Evolutionary conservation across 2,329 filamentous ascomycete genomes (phyloP).

Genomic region (Aspergillus ochraceoroseus): DNA sequence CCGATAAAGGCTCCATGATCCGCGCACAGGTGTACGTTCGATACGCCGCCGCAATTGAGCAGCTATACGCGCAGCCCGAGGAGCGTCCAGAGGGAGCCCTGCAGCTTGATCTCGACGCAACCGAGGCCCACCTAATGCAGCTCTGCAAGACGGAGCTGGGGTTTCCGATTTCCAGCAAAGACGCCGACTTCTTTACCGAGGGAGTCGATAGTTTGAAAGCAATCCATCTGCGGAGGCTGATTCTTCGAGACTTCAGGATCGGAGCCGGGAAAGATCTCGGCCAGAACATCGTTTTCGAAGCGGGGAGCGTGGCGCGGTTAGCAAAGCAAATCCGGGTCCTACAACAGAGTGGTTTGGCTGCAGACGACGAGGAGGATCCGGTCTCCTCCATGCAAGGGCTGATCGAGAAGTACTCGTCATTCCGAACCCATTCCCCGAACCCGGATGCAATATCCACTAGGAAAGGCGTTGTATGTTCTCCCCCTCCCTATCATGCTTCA

Average conservation of each 20-base stretch:
- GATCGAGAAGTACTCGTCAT: conserved; percentile 46
- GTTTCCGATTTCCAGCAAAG: conserved; percentile 28
- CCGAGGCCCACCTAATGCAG: conserved; percentile 33
- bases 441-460: conserved; percentile 19
- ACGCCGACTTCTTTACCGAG: conserved; percentile 43
- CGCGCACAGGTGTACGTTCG: conserved; percentile 46
- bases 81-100: conserved; percentile 26
- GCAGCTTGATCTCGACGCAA: conserved; percentile 29
- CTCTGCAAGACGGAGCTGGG: conserved; percentile 32
- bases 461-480: conserved; percentile 24
- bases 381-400: conserved; percentile 41
- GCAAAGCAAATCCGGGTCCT: conserved; percentile 33
- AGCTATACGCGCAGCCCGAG: conserved; percentile 22
- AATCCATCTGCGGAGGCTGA: conserved; percentile 43
- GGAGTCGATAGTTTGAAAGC: conserved; percentile 48
- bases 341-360: conserved; percentile 23
- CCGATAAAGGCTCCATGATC: conserved; percentile 54
- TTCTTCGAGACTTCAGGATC: conserved; percentile 41
- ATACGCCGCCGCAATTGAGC: conserved; percentile 44
- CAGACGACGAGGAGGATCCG: conserved; percentile 16
- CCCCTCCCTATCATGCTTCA: not conserved
- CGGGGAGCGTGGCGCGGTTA: conserved; percentile 37
- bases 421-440: conserved; percentile 29
- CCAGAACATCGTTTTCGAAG: conserved; percentile 44
- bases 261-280: conserved; percentile 26